phyloP scores from a whole-genome alignment of 257 asterid genomes.

The Verbascum thapsus region DNA sequence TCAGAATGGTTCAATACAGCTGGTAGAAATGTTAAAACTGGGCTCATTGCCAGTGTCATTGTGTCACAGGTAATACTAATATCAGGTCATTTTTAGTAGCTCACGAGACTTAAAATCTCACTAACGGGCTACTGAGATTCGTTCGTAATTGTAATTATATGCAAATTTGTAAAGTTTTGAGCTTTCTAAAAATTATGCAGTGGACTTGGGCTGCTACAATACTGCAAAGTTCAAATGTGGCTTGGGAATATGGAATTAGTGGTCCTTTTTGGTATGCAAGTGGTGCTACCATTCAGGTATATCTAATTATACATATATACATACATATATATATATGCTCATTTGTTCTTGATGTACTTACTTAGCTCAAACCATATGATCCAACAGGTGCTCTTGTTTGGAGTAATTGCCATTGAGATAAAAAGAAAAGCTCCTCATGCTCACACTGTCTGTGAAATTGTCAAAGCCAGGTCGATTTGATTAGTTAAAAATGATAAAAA shows the following conservation, averaged over 20 bases:
- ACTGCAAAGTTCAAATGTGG: conserved; percentile 90
- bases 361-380: neutral
- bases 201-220: conserved; percentile 99
- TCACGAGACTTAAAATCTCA: too few relatives aligned
- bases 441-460: conserved; percentile 89
- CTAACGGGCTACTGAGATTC: too few relatives aligned
- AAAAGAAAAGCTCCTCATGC: conserved; percentile 92
- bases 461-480: conserved; percentile 69
- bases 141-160: too few relatives aligned
- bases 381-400: conserved; percentile 78
- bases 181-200: too few relatives aligned
- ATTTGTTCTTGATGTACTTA: conserved; percentile 12
- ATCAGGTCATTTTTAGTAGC: neutral
- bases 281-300: conserved; percentile 92
- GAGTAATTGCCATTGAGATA: conserved; percentile 93
- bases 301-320: neutral
- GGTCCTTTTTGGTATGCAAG: conserved; percentile 99
- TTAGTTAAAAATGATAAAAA: too few relatives aligned
- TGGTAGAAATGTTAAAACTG: conserved; percentile 90
- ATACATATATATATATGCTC: neutral
- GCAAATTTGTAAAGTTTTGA: too few relatives aligned
- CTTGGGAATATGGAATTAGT: conserved; percentile 92
- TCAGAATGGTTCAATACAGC: conserved; percentile 99
- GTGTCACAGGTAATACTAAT: conserved; percentile 83
- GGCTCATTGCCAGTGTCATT: conserved; percentile 90